Evolutionary conservation across 2,329 filamentous ascomycete species (phyloP).

Genomic region (Ophiosphaerella korrae): DNA sequence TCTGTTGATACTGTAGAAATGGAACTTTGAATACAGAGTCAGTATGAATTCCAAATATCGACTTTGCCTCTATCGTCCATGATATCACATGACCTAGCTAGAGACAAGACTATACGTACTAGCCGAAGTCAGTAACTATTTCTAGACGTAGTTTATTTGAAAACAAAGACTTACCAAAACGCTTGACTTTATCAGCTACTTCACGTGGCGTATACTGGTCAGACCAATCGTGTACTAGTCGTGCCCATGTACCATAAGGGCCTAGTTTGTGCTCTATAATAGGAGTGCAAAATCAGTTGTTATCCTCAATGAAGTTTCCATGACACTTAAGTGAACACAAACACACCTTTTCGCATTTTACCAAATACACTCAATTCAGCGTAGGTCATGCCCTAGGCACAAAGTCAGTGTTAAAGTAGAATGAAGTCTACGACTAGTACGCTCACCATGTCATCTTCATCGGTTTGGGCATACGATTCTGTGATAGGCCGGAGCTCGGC

Average conservation of each 20-base stretch:
- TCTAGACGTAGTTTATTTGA: too few relatives aligned
- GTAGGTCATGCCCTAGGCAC: slow-evolving; percentile 47
- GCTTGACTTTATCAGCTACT: slow-evolving; percentile 53
- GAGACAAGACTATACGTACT: too few relatives aligned
- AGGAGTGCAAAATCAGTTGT: neutral
- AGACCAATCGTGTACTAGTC: slow-evolving; percentile 58
- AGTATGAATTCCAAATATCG: too few relatives aligned
- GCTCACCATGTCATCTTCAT: slow-evolving; percentile 58
- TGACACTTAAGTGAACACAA: slow-evolving; percentile 48
- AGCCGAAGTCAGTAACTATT: neutral
- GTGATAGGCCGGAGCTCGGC: slow-evolving; percentile 67
- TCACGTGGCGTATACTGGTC: slow-evolving; percentile 48
- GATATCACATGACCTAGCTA: too few relatives aligned
- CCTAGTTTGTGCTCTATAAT: slow-evolving; percentile 34
- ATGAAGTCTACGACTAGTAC: too few relatives aligned
- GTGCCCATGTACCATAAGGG: slow-evolving; percentile 60
- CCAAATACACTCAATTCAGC: slow-evolving; percentile 60
- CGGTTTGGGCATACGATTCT: slow-evolving; percentile 62
- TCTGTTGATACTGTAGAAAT: slow-evolving; percentile 44
- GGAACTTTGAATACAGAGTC: slow-evolving; percentile 15
- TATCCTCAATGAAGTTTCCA: neutral
- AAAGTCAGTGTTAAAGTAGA: too few relatives aligned
- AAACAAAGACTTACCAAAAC: slow-evolving; percentile 31
- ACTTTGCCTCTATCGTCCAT: too few relatives aligned
- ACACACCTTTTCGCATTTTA: slow-evolving; percentile 55